Evolutionary conservation across 2,329 filamentous ascomycete species (phyloP), one percentile per base, ranked within the genome.

Genomic region (Aspergillus terreus): DNA sequence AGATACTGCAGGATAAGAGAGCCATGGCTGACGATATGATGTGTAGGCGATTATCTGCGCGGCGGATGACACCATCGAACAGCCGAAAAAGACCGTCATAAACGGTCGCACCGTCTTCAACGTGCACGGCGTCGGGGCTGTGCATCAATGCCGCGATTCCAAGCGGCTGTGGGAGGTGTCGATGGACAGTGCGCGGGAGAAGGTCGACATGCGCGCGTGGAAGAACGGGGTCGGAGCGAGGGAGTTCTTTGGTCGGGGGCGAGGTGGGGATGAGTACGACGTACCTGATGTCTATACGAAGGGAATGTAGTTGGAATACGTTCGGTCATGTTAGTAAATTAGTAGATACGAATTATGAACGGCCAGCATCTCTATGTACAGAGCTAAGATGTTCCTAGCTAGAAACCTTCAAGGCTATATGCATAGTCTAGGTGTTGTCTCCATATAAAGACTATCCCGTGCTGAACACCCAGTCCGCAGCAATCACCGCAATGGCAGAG

Each of bases 1-100:
- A 10, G 33, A 42, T 23, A 11, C 11, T 12, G 6, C 5, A 42
- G 6, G 10, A 12, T 21, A 25, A 42, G 15, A 12, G 10, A 11
- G 40, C 6, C 27, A 30, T 30, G 27, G 7, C 10, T 30, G 12
- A 42, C 19, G 7, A 23, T 10, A 19, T 6, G 14, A 10, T 6
- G 17, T 23, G 17, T 23, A 47, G 51, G 30, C 46, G 2, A 57
- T 57, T 17, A 48, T 53, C 4, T 57, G 52, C 27, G 44, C 47
- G 10, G 55, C 52, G n/a, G 55, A 57, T 17, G 52, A 52, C 42
- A 53, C 52, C 10, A 44, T 57, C 43, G 55, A 57, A 27, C 38
- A 21, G 7, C 48, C 48, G 6, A 41, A 10, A 15, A 36, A 19
- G 15, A 42, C 40, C 15, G 5, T 32, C 12, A 35, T 25, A 14